Evolutionary conservation across 345 rosid species (phyloP), one percentile per base, ranked within the genome.

Genomic region (Rhizophora mangle): DNA sequence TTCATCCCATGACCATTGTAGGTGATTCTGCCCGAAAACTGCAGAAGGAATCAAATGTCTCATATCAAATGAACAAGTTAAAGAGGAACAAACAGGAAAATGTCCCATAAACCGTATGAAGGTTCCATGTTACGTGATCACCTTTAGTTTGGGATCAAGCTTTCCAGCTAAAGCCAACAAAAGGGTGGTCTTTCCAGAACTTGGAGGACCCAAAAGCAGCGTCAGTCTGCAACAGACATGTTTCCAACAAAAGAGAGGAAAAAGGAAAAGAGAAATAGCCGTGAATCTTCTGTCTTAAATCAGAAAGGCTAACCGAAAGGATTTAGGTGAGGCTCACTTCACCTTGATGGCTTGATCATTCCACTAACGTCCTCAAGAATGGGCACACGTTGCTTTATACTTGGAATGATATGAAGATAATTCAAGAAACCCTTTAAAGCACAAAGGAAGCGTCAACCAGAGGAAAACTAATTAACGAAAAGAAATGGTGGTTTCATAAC

Each of bases 151-250:
- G 32, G 75, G 75, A 77, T 92, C 95, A 69, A 92, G 72, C 53
- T 84, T 89, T 10, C 88, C 96, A 0, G 97, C 89, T 26, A 91
- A 68, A 52, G 97, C 96, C 30, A 91, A 67, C 57, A 91, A 75
- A 72, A 91, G 83, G 21, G 83, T 89, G 18, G 97, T 89, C 82
- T 89, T 91, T 16, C 97, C 97, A 8, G 93, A 91, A 30, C 90
- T 84, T 20, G 97, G 97, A 2, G 97, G 97, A 4, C 97, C 97
- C n/a, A 91, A 65, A 55, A 91, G 72, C 10, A 91, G 88, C 4
- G 96, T 72, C 93, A 89, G 10, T 26, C 51, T 59, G 71, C 69
- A 36, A 63, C 29, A 56, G 26, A 56, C 30, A 56, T 1, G 29
- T 56, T 56, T 21, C 29, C 26, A 8, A 56, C 16, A 16, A 24